Evolutionary conservation across 768 basidiomycete species (phyloP).

Genomic region (Suillus hirtellus): DNA sequence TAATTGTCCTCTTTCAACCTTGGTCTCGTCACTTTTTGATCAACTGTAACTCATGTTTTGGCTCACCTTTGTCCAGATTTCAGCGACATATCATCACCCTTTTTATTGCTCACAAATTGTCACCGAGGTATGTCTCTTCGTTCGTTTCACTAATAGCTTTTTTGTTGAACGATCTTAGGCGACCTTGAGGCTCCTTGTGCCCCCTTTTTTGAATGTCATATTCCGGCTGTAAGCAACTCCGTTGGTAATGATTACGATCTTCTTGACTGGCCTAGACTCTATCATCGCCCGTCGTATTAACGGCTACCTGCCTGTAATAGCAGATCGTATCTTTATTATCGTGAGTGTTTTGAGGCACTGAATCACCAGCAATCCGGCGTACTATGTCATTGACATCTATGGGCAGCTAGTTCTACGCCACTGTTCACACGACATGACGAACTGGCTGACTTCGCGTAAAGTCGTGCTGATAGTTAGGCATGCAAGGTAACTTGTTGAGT

Average conservation of each 20-base stretch:
- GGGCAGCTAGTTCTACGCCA: not conserved
- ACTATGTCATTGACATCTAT: not conserved
- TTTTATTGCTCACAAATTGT: not conserved
- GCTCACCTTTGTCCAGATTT: not conserved
- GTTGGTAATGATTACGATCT: not conserved
- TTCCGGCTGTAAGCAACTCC: not conserved
- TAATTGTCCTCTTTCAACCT: not conserved
- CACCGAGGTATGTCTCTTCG: not conserved
- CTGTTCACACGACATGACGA: not conserved
- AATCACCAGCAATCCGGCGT: not conserved
- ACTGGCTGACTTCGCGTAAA: not conserved
- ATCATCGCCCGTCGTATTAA: not conserved
- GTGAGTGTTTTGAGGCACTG: slow-evolving; percentile 5
- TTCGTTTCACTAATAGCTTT: not conserved
- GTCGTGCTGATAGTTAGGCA: not conserved
- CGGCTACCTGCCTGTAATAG: not conserved
- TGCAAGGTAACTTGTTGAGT: not conserved
- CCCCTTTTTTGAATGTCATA: not conserved
- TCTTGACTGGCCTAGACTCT: slow-evolving; percentile 1
- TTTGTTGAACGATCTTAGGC: not conserved
- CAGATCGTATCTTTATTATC: slow-evolving; percentile 1
- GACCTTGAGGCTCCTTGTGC: not conserved
- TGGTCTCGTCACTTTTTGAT: not conserved
- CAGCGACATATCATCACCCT: not conserved
- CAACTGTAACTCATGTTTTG: not conserved